phyloP scores from a whole-genome alignment of 1,139 yeast genomes.

The Candida gigantensis region DNA sequence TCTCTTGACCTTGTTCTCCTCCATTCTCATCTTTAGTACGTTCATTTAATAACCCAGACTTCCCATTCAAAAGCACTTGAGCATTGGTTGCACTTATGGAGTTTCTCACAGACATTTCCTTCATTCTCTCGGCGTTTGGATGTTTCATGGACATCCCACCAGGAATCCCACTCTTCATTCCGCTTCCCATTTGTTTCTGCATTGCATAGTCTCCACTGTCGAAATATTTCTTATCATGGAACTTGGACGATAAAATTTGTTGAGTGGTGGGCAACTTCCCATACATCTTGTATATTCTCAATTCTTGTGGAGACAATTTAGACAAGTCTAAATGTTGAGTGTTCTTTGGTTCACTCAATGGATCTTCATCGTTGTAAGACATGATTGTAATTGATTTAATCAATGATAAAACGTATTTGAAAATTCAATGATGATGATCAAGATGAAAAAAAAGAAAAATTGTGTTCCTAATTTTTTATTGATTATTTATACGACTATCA shows the following conservation, averaged over 20 bases:
- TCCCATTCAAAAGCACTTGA: conserved; percentile 48
- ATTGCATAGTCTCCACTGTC: conserved; percentile 98
- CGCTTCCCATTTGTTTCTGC: conserved; percentile 57
- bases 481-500: too few species aligned
- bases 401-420: neutral
- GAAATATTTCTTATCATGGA: conserved; percentile 88
- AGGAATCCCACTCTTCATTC: conserved; percentile 16
- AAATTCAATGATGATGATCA: neutral
- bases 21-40: conserved; percentile 30
- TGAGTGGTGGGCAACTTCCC: conserved; percentile 88
- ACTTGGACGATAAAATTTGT: conserved; percentile 75
- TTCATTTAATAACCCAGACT: conserved; percentile 47
- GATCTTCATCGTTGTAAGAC: conserved; percentile 39
- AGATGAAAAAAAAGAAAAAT: neutral
- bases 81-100: conserved; percentile 48
- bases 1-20: conserved; percentile 3
- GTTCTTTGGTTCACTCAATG: conserved; percentile 48
- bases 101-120: conserved; percentile 48
- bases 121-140: conserved; percentile 52
- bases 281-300: conserved; percentile 72
- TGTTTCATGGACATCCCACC: conserved; percentile 37
- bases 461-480: too few species aligned
- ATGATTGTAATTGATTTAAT: conserved; percentile 6
- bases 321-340: conserved; percentile 54
- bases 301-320: conserved; percentile 66